phyloP scores from a whole-genome alignment of 2,329 filamentous ascomycete species.

The Ampelomyces quisqualis region DNA sequence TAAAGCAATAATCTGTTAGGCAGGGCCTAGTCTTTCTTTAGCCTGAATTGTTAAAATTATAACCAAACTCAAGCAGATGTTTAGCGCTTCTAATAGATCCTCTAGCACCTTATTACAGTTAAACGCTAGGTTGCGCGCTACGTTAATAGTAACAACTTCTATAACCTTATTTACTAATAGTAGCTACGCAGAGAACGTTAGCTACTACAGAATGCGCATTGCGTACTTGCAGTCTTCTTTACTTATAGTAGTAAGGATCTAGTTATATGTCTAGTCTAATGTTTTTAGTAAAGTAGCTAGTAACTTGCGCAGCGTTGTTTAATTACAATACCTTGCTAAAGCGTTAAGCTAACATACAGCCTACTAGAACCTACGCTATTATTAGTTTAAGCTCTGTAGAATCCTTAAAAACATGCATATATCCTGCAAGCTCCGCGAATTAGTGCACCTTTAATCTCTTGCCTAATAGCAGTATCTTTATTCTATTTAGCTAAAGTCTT shows the following conservation, averaged over 20 bases:
- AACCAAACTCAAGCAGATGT: slow-evolving; percentile 38
- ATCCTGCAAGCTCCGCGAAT: slow-evolving; percentile 28
- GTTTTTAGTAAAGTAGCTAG: slow-evolving; percentile 25
- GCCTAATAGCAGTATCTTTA: slow-evolving; percentile 22
- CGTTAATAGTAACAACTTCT: slow-evolving; percentile 30
- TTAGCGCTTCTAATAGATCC: slow-evolving; percentile 35
- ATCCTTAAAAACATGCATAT: slow-evolving; percentile 10
- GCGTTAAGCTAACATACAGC: slow-evolving; percentile 28
- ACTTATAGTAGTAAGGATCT: slow-evolving; percentile 25
- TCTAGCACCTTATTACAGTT: slow-evolving; percentile 38
- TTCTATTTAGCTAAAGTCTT: slow-evolving; percentile 27
- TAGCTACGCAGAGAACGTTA: slow-evolving; percentile 25
- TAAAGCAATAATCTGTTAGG: slow-evolving; percentile 15
- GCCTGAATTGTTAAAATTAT: slow-evolving; percentile 15
- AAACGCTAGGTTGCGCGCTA: slow-evolving; percentile 27
- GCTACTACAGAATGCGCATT: slow-evolving; percentile 27
- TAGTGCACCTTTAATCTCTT: slow-evolving; percentile 36
- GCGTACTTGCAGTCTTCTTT: slow-evolving; percentile 18
- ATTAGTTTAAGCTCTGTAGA: slow-evolving; percentile 7
- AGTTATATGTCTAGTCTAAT: slow-evolving; percentile 32
- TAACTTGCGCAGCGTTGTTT: slow-evolving; percentile 15
- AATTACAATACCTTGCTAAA: slow-evolving; percentile 22
- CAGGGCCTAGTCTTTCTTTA: background rate
- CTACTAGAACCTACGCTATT: slow-evolving; percentile 28
- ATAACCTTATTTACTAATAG: slow-evolving; percentile 24